Evolutionary conservation across 345 rosid species (phyloP), one percentile per base, ranked within the genome.

Genomic region (Citrus glauca): DNA sequence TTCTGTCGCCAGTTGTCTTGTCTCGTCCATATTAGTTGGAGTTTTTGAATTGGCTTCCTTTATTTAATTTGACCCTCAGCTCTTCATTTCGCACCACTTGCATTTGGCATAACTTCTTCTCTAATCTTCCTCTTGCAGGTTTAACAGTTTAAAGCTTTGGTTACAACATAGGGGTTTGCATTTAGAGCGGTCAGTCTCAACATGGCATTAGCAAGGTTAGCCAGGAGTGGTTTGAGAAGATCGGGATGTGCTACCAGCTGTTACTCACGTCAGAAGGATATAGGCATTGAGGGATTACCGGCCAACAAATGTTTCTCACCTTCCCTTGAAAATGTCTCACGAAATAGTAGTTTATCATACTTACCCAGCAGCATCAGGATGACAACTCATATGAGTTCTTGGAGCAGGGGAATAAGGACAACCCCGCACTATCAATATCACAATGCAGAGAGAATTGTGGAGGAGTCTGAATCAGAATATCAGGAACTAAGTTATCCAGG

Each of bases 121-220:
- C n/a, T 77, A 16, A 22, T 27, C 4, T 55, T 76, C 62, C 55
- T 24, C 10, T 35, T 72, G 83, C 83, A 83, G 83, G 72, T 66
- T 69, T 48, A 66, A 42, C 25, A 53, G 71, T 48, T 45, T 13
- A 60, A 69, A 76, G 65, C 76, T 65, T 71, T 55, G 37, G 16
- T 25, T 73, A 53, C 14, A 33, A 57, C 32, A 48, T 69, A 64
- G 37, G 37, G 37, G 37, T 35, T 35, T 35, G 37, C 37, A 35
- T 35, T 35, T 35, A 35, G 37, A 35, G 59, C 78, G 20, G 61
- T 76, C 73, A 72, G 73, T 56, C 80, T 67, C 19, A 24, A 27
- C 19, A 90, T 92, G 97, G 92, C 97, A 77, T 81, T 90, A 67
- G 88, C 91, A 33, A 85, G 93, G 73, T 66, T 89, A 74, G 86